Percentiles rank a stretch among this genome's conserved stretches.
Evolutionary conservation across 192 early-diverging fungal genomes (phyloP).

Genomic region (Geranomyces michiganensis): DNA sequence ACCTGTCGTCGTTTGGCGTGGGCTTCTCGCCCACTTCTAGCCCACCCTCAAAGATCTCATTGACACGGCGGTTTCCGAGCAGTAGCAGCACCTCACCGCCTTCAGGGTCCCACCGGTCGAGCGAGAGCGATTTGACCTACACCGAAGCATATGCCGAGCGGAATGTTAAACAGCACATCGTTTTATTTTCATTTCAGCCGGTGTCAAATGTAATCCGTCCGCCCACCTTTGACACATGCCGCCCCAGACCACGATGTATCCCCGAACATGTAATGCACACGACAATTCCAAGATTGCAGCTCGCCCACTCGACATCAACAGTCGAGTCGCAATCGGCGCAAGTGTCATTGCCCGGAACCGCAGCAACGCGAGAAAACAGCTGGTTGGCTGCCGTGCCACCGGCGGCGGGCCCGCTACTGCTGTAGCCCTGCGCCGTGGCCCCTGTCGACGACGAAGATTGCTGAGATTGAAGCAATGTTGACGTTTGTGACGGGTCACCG

Average conservation of each 20-base stretch:
- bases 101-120: constrained; percentile 89
- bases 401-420: not conserved
- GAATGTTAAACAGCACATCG: not conserved
- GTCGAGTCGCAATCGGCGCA: constrained; percentile 62
- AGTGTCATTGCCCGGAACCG: constrained; percentile 43
- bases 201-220: too few relatives aligned
- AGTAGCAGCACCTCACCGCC: constrained; percentile 67
- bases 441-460: not conserved
- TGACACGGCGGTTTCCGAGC: constrained; percentile 79
- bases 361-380: not conserved
- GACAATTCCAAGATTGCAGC: constrained; percentile 77
- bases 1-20: constrained; percentile 28
- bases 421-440: not conserved
- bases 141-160: not conserved
- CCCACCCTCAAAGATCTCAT: constrained; percentile 47
- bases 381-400: not conserved
- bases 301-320: constrained; percentile 81
- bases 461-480: not conserved
- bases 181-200: not conserved
- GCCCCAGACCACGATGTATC: constrained; percentile 87
- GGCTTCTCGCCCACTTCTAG: constrained; percentile 29
- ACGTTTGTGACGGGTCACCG: constrained; percentile 12
- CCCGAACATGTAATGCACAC: constrained; percentile 90
- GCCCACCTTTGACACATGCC: constrained; percentile 82
- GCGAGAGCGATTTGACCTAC: constrained; percentile 64